Evolutionary conservation across 108 stramenopile genomes (phyloP).

Genomic region (Conticribra guillardii): DNA sequence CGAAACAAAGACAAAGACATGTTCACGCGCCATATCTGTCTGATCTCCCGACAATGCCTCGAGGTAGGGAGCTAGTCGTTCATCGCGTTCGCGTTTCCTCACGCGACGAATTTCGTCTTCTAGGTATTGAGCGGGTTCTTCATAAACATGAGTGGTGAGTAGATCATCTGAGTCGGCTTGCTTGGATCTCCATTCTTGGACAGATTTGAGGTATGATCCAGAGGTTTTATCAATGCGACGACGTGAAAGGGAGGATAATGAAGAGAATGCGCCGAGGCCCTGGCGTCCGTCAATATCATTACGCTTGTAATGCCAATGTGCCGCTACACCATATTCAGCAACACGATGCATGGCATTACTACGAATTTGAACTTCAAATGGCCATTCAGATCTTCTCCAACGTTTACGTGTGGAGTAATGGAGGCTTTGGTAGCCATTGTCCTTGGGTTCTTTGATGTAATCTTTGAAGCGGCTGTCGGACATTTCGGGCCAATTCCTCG

Average conservation of each 20-base stretch:
- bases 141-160: conserved; percentile 5
- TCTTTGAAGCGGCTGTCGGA: conserved; percentile 84
- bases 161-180: conserved; percentile 35
- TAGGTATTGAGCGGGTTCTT: conserved; percentile 39
- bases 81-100: conserved; percentile 70
- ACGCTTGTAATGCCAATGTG: conserved; percentile 87
- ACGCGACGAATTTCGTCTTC: conserved; percentile 58
- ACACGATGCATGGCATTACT: conserved; percentile 87
- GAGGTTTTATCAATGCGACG: conserved; percentile 40
- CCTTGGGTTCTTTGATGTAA: conserved; percentile 85
- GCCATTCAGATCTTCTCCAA: conserved; percentile 65
- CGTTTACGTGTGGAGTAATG: conserved; percentile 80
- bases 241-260: conserved; percentile 2
- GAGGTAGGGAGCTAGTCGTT: conserved; percentile 75
- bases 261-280: too few species aligned
- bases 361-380: conserved; percentile 86
- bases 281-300: conserved; percentile 20
- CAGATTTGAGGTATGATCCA: conserved; percentile 67
- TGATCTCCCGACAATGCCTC: conserved; percentile 74
- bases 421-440: conserved; percentile 93
- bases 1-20: conserved; percentile 77
- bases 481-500: conserved; percentile 51
- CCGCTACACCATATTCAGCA: conserved; percentile 86
- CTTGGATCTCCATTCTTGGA: conserved; percentile 72
- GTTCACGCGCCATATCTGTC: conserved; percentile 69